A percentile compares a stretch with the other conserved stretches of the same genome.
phyloP scores from a whole-genome alignment of 345 rosid genomes.

The Ceriops decandra region DNA sequence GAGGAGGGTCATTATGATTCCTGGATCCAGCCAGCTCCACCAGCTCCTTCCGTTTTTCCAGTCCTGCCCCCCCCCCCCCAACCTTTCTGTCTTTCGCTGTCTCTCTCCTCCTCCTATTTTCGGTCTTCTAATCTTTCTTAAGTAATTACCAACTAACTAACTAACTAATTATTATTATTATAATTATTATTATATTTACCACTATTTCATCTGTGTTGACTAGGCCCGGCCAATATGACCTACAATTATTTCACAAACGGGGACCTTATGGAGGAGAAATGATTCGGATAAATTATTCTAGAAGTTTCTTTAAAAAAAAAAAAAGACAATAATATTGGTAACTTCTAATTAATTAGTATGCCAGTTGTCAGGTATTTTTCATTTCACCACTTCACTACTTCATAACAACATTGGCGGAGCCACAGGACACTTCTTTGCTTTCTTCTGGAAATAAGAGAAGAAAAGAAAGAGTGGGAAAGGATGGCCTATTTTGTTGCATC shows the following conservation, averaged over 20 bases:
- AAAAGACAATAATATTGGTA: no score
- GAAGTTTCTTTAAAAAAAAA: no score
- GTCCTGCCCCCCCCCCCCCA: neutral
- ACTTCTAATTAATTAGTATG: no score
- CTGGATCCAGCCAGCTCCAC: conserved; percentile 14
- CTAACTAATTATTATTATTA: no score
- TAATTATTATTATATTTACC: no score
- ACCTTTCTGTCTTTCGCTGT: neutral
- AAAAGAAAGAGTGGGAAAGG: neutral
- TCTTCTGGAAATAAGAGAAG: neutral
- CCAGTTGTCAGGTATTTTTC: no score
- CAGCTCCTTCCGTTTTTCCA: conserved; percentile 17
- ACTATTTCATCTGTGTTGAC: no score
- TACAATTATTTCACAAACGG: no score
- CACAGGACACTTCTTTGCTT: neutral
- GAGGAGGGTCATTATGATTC: neutral
- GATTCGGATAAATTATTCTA: no score
- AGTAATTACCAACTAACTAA: neutral
- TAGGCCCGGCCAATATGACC: no score
- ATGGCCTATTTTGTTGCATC: neutral
- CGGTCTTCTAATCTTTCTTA: neutral
- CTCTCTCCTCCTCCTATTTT: neutral
- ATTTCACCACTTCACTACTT: no score
- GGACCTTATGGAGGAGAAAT: no score
- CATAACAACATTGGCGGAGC: neutral